These are phyloP conservation scores for Corchorus olitorius DNA, from an alignment of 345 rosid species.

Conservation along the genomic window DNA sequence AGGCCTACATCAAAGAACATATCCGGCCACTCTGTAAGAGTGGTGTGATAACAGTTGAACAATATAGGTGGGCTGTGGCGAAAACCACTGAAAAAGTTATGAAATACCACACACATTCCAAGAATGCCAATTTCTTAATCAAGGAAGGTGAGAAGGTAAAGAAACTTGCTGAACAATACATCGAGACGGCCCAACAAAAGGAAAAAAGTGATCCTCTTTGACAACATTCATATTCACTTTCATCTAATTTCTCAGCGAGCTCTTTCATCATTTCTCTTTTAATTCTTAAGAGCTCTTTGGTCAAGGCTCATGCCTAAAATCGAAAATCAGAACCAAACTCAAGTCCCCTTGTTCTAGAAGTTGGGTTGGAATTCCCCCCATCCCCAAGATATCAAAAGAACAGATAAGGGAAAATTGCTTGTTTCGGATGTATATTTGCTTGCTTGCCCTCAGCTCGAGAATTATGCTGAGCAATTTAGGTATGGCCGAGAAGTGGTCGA, in stretches of 20 bases:
- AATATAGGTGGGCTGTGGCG: slow-evolving; percentile 88
- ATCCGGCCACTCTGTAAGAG: slow-evolving; percentile 93
- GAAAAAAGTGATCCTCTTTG: slow-evolving; percentile 37
- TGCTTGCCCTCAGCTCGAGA: not conserved
- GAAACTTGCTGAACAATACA: slow-evolving; percentile 93
- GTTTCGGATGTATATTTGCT: not conserved
- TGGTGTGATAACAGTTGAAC: slow-evolving; percentile 76
- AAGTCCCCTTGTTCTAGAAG: too few relatives aligned
- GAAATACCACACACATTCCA: slow-evolving; percentile 85
- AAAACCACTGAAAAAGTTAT: slow-evolving; percentile 87
- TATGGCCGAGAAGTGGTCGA: not conserved
- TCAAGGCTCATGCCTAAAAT: not conserved
- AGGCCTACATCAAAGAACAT: slow-evolving; percentile 94
- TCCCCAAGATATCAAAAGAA: too few relatives aligned
- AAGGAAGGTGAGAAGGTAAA: slow-evolving; percentile 98
- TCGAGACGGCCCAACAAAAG: slow-evolving; percentile 73
- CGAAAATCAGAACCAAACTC: not conserved
- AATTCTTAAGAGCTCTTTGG: not conserved
- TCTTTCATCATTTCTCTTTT: not conserved
- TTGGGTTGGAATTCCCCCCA: too few relatives aligned
- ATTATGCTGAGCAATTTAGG: not conserved
- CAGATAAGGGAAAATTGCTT: not conserved
- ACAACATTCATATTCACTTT: slow-evolving; percentile 3
- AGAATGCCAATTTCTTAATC: slow-evolving; percentile 82
- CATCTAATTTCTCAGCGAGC: not conserved